Percentiles rank a stretch among this genome's conserved stretches.
Conservation (phyloP, 2,329 filamentous ascomycete genomes). For the Fusarium sp. region DNA sequence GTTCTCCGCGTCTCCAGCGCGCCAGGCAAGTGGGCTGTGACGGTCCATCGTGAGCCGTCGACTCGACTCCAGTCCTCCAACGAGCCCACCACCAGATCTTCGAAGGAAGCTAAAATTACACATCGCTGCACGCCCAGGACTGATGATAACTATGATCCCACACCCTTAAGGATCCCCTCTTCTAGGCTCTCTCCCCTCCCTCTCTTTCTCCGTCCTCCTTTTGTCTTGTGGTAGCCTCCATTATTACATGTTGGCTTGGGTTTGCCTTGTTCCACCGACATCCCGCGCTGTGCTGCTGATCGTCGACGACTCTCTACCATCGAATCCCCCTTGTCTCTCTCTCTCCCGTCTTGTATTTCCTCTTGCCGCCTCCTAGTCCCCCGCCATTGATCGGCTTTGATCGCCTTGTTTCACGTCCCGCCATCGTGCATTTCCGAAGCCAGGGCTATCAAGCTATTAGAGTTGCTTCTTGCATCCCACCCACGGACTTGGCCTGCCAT, state of each 20-base stretch:
- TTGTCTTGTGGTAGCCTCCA: conserved; percentile 3
- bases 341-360: conserved; percentile 17
- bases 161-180: conserved; percentile 23
- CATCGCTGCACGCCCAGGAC: conserved; percentile 21
- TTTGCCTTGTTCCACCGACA: conserved; percentile 29
- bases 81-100: conserved; percentile 39
- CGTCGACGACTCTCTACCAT: conserved; percentile 22
- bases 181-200: conserved; percentile 11
- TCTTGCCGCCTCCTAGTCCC: conserved; percentile 17
- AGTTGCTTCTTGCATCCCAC: conserved; percentile 18
- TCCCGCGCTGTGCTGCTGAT: conserved; percentile 34
- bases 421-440: conserved; percentile 16
- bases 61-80: conserved; percentile 18
- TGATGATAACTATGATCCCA: conserved; percentile 31
- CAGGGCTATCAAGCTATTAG: conserved; percentile 14
- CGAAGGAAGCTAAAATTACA: conserved; percentile 30
- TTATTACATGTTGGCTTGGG: conserved; percentile 10
- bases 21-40: conserved; percentile 14
- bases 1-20: conserved; percentile 38
- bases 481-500: not conserved
- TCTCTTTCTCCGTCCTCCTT: conserved; percentile 14
- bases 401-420: conserved; percentile 31
- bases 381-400: conserved; percentile 31
- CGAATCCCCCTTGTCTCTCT: conserved; percentile 16
- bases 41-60: conserved; percentile 10